phyloP scores from a whole-genome alignment of 352 stramenopile species.

The Globisporangium apiculatum region DNA sequence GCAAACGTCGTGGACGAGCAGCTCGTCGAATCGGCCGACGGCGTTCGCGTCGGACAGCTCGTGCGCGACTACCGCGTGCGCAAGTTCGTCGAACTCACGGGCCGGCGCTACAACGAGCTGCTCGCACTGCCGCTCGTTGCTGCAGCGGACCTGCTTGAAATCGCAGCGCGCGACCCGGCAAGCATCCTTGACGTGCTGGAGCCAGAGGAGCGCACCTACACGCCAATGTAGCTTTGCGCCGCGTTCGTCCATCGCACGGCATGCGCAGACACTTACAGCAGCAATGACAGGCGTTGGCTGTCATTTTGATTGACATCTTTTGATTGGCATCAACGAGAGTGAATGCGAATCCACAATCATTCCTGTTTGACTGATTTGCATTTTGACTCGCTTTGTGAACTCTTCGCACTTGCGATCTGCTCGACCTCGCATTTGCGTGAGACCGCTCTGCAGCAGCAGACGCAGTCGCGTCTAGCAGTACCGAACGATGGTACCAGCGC shows the following conservation, averaged over 20 bases:
- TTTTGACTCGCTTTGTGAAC: no score
- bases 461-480: no score
- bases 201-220: slow-evolving; percentile 13
- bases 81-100: slow-evolving; percentile 46
- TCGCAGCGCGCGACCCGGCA: slow-evolving; percentile 10
- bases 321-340: no score
- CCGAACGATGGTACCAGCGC: neutral
- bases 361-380: no score
- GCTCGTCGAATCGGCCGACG: slow-evolving; percentile 13
- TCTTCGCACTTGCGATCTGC: no score
- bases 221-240: neutral
- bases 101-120: slow-evolving; percentile 12
- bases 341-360: no score
- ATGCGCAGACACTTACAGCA: no score
- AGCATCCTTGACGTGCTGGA: slow-evolving; percentile 25
- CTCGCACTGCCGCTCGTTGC: slow-evolving; percentile 18
- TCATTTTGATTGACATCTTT: no score
- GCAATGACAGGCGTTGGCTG: no score
- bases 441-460: no score
- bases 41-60: slow-evolving; percentile 34
- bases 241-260: no score
- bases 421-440: no score
- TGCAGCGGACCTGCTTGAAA: slow-evolving; percentile 31
- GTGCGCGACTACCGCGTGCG: slow-evolving; percentile 36
- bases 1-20: slow-evolving; percentile 39